These are phyloP conservation scores for Fomitopsis pinicola DNA, from an alignment of 1,284 basidiomycete species.

Conservation along the genomic window DNA sequence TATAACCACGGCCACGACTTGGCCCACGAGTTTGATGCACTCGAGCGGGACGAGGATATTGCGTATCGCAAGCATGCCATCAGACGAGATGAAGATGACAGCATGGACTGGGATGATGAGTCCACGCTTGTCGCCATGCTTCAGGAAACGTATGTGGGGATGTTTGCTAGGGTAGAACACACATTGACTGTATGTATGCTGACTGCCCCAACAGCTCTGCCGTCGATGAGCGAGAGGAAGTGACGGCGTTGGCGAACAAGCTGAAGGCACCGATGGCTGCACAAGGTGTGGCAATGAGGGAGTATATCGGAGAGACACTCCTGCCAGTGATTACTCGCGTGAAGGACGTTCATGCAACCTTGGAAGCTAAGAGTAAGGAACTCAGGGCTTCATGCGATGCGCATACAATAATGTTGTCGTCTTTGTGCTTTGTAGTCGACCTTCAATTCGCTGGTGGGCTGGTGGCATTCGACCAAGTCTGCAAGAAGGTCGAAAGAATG, in stretches of 20 bases:
- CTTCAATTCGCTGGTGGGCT: constrained; percentile 41
- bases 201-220: constrained; percentile 3
- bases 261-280: constrained; percentile 45
- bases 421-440: constrained; percentile 32
- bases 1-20: constrained; percentile 9
- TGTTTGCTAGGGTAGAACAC: too few species aligned
- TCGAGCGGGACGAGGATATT: constrained; percentile 10
- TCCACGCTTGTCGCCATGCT: constrained; percentile 49
- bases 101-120: constrained; percentile 54
- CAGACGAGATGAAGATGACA: constrained; percentile 24
- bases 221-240: constrained; percentile 29
- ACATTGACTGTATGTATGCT: constrained; percentile 11
- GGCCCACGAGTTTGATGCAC: constrained; percentile 13
- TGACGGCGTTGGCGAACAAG: constrained; percentile 40
- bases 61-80: constrained; percentile 6
- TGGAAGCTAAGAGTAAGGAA: constrained; percentile 35
- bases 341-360: constrained; percentile 35
- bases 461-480: constrained; percentile 47
- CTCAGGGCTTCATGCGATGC: neutral
- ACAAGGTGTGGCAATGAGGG: constrained; percentile 37
- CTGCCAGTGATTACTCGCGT: constrained; percentile 49
- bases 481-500: constrained; percentile 45
- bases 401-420: constrained; percentile 2
- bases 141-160: constrained; percentile 36
- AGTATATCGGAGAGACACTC: constrained; percentile 46